These are phyloP conservation scores for Suillus ampliporus DNA, from an alignment of 768 basidiomycete genomes.

Conservation along the genomic window DNA sequence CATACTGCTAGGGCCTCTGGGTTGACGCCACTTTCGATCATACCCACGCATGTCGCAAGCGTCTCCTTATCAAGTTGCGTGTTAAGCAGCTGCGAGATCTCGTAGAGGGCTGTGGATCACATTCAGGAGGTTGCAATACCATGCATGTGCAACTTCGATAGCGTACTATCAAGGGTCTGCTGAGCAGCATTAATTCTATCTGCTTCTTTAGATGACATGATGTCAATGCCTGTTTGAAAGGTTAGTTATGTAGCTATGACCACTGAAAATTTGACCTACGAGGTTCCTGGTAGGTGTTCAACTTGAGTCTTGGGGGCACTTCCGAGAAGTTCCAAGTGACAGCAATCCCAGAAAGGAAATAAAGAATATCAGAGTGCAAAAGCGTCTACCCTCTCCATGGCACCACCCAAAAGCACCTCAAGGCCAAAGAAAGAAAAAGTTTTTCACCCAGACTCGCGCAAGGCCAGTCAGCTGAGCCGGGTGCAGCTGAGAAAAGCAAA, in stretches of 20 bases:
- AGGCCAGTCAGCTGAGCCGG: slow-evolving; percentile 76
- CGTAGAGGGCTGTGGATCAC: slow-evolving; percentile 66
- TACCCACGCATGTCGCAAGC: slow-evolving; percentile 87
- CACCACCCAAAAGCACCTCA: slow-evolving; percentile 26
- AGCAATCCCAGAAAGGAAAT: slow-evolving; percentile 6
- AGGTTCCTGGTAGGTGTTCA: not conserved
- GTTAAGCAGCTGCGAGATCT: slow-evolving; percentile 87
- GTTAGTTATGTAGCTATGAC: not conserved
- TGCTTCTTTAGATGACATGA: slow-evolving; percentile 54
- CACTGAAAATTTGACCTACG: not conserved
- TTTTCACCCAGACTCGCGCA: slow-evolving; percentile 83
- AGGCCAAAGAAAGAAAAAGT: slow-evolving; percentile 74
- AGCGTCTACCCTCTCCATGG: not conserved
- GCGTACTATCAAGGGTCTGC: slow-evolving; percentile 74
- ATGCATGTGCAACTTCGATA: not conserved
- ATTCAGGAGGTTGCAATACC: slow-evolving; percentile 16
- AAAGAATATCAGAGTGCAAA: not conserved
- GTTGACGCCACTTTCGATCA: slow-evolving; percentile 93
- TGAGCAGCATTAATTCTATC: slow-evolving; percentile 68
- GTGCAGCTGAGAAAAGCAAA: slow-evolving; percentile 72
- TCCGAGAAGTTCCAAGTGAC: not conserved
- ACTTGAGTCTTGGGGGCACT: not conserved
- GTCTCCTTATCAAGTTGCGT: slow-evolving; percentile 90
- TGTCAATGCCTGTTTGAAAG: not conserved
- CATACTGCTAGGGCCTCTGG: slow-evolving; percentile 90